Evolutionary conservation across 2,329 filamentous ascomycete genomes (phyloP), one percentile per base, ranked within the genome.

Genomic region (Paraphoma chrysanthemicola): DNA sequence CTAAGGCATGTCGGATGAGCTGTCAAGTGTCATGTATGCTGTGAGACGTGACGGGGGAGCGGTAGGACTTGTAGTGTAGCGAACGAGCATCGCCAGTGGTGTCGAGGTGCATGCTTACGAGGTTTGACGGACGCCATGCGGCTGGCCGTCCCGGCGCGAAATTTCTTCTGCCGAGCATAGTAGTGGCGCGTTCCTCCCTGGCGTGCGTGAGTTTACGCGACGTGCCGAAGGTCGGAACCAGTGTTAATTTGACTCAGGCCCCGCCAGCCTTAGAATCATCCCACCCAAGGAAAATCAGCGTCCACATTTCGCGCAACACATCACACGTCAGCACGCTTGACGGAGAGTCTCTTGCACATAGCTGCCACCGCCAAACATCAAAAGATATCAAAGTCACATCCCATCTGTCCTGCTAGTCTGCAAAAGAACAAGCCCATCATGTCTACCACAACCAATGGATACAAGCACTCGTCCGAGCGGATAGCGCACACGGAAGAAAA

Each of bases 401-500:
- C 17, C 28, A 44, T 44, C n/a, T 28, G 5, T 29, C 31, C 17
- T 17, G 44, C 31, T 12, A 18, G 39, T 9, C 42, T 38, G 52
- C 36, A 23, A 29, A 30, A 48, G 36, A 48, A 51, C 12, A 48
- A 44, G 44, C 43, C 14, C 43, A 44, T 23, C 28, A 75, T 74
- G 70, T 69, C 67, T 43, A 59, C 62, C 38, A 43, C 64, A 56
- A 61, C 60, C 57, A 76, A 76, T 54, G 72, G 73, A 41, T 59
- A 71, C 68, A 73, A 59, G 48, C 67, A 71, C 63, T 54, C 66
- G 61, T 72, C 72, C 28, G 68, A 71, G 65, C 71, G 73, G 72
- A 77, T 75, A 78, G 70, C 75, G 59, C 75, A 77, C 73, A 73
- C 68, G 29, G 68, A 77, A 67, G 81, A 83, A 62, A 80, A 80